Evolutionary conservation across 106 monocot genomes (phyloP).

Genomic region (Dendrobium huoshanense): DNA sequence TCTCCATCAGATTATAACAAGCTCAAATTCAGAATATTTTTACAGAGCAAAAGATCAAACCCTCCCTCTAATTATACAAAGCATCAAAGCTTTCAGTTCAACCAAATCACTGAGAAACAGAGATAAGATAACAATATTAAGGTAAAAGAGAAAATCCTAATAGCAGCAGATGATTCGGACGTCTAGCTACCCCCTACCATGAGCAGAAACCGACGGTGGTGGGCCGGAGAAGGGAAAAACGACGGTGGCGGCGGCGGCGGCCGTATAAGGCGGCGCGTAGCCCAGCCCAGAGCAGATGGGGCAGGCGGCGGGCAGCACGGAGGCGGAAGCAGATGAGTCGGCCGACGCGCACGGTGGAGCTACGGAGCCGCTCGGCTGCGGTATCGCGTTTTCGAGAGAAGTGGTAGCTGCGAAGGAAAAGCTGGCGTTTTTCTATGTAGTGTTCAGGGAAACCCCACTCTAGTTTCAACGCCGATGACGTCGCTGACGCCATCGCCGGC

Average conservation of each 20-base stretch:
- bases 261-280: not conserved
- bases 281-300: constrained; percentile 10
- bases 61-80: no score
- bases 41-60: no score
- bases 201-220: no score
- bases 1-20: no score
- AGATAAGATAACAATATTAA: no score
- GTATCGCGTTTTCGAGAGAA: constrained; percentile 9
- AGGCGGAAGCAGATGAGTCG: constrained; percentile 9
- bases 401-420: constrained; percentile 19
- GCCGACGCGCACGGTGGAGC: not conserved
- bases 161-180: no score
- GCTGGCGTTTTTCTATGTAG: constrained; percentile 11
- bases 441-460: not conserved
- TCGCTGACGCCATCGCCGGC: not conserved
- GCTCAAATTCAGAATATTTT: no score
- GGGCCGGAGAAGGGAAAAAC: no score
- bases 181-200: no score
- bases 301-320: constrained; percentile 6
- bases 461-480: not conserved
- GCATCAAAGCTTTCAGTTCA: no score
- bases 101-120: no score
- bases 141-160: no score
- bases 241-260: not conserved
- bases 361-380: not conserved